phyloP scores from a whole-genome alignment of 2,329 filamentous ascomycete genomes.

The Tympanopsis confertula region DNA sequence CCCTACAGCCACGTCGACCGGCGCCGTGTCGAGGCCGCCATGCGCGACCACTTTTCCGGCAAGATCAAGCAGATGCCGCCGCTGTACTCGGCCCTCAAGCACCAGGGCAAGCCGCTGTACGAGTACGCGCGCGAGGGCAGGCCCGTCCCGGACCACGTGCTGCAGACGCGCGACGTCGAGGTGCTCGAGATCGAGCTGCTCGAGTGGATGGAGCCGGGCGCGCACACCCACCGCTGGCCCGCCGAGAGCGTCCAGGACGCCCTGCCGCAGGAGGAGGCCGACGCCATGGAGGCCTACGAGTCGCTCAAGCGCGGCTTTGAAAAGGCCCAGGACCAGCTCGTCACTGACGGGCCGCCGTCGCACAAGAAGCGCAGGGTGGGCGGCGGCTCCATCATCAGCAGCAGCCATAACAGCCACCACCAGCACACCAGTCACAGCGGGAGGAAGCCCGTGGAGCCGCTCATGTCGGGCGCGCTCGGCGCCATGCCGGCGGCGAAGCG shows the following conservation, averaged over 20 bases:
- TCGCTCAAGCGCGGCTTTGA: slow-evolving; percentile 27
- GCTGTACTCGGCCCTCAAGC: slow-evolving; percentile 51
- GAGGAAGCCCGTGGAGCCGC: neutral
- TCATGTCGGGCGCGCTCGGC: neutral
- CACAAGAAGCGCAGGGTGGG: no score
- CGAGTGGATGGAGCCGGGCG: slow-evolving; percentile 47
- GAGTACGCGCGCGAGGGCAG: slow-evolving; percentile 56
- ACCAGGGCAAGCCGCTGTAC: slow-evolving; percentile 55
- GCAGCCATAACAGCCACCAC: neutral
- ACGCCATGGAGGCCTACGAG: neutral
- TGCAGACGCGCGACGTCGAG: slow-evolving; percentile 44
- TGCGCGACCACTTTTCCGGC: slow-evolving; percentile 48
- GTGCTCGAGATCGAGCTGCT: slow-evolving; percentile 43
- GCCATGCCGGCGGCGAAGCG: slow-evolving; percentile 23
- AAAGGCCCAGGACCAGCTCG: slow-evolving; percentile 38
- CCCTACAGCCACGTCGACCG: slow-evolving; percentile 45
- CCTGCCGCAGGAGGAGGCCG: slow-evolving; percentile 13
- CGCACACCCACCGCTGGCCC: slow-evolving; percentile 37
- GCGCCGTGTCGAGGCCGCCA: slow-evolving; percentile 41
- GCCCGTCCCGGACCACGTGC: slow-evolving; percentile 48
- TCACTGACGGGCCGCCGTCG: no score
- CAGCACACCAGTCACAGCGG: neutral
- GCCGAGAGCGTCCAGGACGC: slow-evolving; percentile 37
- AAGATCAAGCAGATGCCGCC: slow-evolving; percentile 56
- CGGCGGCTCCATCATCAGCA: neutral